Conservation (phyloP, 805 yeast species). For the Allodekkera sacchari region DNA sequence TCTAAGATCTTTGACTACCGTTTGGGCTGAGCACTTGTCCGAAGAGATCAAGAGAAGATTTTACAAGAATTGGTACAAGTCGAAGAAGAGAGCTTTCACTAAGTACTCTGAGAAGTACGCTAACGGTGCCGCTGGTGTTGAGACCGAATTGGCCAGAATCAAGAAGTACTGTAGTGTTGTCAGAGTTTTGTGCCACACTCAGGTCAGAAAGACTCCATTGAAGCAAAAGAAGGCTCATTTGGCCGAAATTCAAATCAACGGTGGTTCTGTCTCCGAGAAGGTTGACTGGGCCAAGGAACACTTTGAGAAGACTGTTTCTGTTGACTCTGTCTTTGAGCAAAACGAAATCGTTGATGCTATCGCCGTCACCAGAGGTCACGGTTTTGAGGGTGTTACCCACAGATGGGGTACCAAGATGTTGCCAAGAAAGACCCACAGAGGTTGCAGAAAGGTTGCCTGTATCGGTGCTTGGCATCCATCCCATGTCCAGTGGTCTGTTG, state of each 20-base stretch:
- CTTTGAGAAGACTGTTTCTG: slow-evolving; percentile 97
- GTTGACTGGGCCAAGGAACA: slow-evolving; percentile 98
- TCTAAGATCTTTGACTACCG: slow-evolving; percentile 98
- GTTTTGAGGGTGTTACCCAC: slow-evolving; percentile 99
- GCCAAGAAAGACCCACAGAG: slow-evolving; percentile 99
- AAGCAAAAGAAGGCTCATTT: slow-evolving; percentile 99
- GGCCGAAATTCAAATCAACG: slow-evolving; percentile 99
- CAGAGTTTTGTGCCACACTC: slow-evolving; percentile 99
- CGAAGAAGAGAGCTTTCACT: slow-evolving; percentile 99
- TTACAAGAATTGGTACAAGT: slow-evolving; percentile 99
- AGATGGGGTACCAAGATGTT: slow-evolving; percentile 99
- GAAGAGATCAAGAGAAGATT: slow-evolving; percentile 99
- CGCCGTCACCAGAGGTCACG: slow-evolving; percentile 99
- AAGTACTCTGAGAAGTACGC: slow-evolving; percentile 99
- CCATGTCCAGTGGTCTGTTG: slow-evolving; percentile 99
- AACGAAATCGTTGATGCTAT: slow-evolving; percentile 97
- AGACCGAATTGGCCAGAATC: slow-evolving; percentile 97
- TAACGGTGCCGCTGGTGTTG: slow-evolving; percentile 77
- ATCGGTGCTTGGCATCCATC: slow-evolving; percentile 99
- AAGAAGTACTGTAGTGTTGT: slow-evolving; percentile 97
- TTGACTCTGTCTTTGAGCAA: slow-evolving; percentile 95
- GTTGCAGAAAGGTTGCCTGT: slow-evolving; percentile 99
- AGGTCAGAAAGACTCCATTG: slow-evolving; percentile 98
- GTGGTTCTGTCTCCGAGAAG: slow-evolving; percentile 97
- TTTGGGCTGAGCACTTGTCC: slow-evolving; percentile 99